Conservation (phyloP, 257 asterid species). For the Mentha longifolia region DNA sequence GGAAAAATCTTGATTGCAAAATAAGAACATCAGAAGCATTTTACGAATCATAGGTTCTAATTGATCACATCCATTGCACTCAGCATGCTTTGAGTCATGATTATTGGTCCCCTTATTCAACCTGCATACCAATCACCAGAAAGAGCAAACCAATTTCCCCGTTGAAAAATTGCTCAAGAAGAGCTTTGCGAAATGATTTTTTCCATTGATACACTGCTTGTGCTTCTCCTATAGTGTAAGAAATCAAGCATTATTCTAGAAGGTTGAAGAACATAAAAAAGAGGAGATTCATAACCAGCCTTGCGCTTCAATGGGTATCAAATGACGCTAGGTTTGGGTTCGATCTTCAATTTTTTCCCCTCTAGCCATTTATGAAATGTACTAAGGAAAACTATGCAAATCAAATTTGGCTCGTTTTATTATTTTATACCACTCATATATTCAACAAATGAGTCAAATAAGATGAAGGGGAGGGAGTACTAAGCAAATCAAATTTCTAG, state of each 20-base stretch:
- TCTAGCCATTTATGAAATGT: too few relatives aligned
- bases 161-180: neutral
- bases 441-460: too few relatives aligned
- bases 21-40: neutral
- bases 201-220: neutral
- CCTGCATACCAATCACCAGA: neutral
- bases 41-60: neutral
- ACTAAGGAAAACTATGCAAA: too few relatives aligned
- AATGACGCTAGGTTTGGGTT: too few relatives aligned
- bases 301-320: too few relatives aligned
- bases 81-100: slow-evolving; percentile 2
- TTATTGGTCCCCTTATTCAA: neutral
- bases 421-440: too few relatives aligned
- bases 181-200: too few relatives aligned
- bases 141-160: neutral
- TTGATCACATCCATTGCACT: neutral
- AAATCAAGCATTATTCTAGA: neutral
- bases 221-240: neutral
- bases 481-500: too few relatives aligned
- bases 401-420: too few relatives aligned
- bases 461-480: too few relatives aligned
- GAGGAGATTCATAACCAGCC: neutral
- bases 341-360: too few relatives aligned
- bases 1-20: too few relatives aligned
- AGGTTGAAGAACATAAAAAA: slow-evolving; percentile 15